A percentile compares a stretch with the other conserved stretches of the same genome.
These are phyloP conservation scores for Macaranga tanarius DNA, from an alignment of 441 rosid species.

Conservation along the genomic window DNA sequence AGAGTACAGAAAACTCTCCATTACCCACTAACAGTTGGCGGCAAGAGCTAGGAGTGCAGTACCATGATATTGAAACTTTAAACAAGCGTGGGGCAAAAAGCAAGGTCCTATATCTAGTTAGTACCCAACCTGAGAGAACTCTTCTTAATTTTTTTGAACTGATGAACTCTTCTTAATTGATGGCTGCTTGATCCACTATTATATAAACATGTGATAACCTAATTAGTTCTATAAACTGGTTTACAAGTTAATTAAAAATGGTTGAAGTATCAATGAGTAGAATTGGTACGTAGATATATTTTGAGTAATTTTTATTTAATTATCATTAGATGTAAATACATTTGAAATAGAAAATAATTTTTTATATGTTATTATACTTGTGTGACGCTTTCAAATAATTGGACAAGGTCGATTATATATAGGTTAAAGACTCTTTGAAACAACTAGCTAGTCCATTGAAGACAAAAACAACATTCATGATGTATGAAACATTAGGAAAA, in stretches of 20 bases:
- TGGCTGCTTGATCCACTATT: neutral
- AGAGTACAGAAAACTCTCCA: neutral
- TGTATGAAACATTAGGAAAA: neutral
- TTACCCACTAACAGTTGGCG: too few relatives aligned
- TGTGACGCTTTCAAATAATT: neutral
- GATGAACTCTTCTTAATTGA: neutral
- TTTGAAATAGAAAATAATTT: too few relatives aligned
- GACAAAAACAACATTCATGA: neutral
- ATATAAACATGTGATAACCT: too few relatives aligned
- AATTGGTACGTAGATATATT: too few relatives aligned
- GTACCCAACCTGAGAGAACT: neutral
- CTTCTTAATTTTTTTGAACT: neutral
- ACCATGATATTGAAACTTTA: neutral
- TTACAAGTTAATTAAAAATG: neutral
- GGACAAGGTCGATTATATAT: neutral
- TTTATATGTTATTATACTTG: too few relatives aligned
- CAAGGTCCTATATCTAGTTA: too few relatives aligned
- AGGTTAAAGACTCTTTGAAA: neutral
- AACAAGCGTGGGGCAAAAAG: neutral
- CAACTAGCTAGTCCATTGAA: neutral
- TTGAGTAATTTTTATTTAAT: too few relatives aligned
- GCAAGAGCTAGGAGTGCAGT: too few relatives aligned
- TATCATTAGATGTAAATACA: too few relatives aligned
- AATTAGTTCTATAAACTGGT: neutral
- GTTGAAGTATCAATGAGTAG: neutral